These are phyloP conservation scores for Fomitopsis serialis DNA, from an alignment of 768 basidiomycete genomes.

Conservation along the genomic window DNA sequence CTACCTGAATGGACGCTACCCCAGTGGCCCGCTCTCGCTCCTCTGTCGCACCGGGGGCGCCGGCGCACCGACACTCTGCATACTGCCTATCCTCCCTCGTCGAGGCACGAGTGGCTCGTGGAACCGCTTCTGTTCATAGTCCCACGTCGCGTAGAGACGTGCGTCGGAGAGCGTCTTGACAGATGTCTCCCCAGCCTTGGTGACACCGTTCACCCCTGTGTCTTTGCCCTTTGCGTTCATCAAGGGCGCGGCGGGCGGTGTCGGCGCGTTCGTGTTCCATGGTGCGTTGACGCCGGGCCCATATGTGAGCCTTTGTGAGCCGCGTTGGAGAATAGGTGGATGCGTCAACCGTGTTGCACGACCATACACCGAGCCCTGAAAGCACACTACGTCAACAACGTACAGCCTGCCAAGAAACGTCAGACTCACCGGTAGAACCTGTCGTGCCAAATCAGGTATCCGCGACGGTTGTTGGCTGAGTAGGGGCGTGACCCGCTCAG, in stretches of 20 bases:
- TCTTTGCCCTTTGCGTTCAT: conserved; percentile 20
- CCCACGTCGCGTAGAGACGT: conserved; percentile 47
- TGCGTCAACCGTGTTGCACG: conserved; percentile 62
- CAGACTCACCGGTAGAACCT: conserved; percentile 58
- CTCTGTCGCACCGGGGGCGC: conserved; percentile 10
- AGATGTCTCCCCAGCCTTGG: conserved; percentile 22
- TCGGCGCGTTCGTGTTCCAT: conserved; percentile 35
- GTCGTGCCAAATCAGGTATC: conserved; percentile 61
- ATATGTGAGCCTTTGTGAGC: conserved; percentile 33
- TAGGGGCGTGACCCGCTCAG: conserved; percentile 55
- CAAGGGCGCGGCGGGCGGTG: conserved; percentile 12
- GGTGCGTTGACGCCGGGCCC: conserved; percentile 36
- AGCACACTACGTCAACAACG: background rate
- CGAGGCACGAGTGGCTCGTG: conserved; percentile 30
- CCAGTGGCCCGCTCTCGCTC: conserved; percentile 10
- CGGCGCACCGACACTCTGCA: conserved; percentile 7
- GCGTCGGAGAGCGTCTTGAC: conserved; percentile 39
- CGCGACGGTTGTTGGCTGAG: conserved; percentile 59
- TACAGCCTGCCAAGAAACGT: background rate
- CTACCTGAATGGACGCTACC: background rate
- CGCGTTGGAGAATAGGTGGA: conserved; percentile 58
- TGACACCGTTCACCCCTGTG: conserved; percentile 21
- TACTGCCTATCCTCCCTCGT: conserved; percentile 23
- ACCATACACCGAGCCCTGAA: conserved; percentile 44
- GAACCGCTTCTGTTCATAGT: conserved; percentile 39